These are phyloP conservation scores for Murraya koenigii DNA, from an alignment of 345 rosid species.

Conservation along the genomic window DNA sequence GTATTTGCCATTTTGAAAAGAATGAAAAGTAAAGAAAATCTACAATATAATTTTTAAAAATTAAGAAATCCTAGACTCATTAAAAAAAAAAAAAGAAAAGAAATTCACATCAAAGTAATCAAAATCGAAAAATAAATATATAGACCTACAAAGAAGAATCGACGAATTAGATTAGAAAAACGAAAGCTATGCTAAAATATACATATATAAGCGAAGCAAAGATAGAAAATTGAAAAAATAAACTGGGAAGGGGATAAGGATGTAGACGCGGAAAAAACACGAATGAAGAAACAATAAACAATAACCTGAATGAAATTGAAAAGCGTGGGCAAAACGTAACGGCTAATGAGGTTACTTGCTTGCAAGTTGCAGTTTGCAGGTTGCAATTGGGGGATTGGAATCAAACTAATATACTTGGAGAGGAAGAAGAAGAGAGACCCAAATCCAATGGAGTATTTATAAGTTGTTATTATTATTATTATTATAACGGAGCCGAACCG, in stretches of 20 bases:
- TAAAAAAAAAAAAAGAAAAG: background rate
- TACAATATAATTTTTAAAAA: background rate
- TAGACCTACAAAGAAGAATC: background rate
- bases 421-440: background rate
- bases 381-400: background rate
- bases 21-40: background rate
- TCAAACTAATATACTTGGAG: background rate
- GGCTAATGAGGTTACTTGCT: background rate
- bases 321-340: background rate
- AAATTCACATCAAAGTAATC: background rate
- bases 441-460: background rate
- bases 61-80: background rate
- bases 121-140: background rate
- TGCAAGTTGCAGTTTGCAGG: background rate
- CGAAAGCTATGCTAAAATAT: background rate
- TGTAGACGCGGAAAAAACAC: background rate
- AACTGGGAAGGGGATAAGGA: background rate
- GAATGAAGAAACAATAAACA: background rate
- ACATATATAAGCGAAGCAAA: background rate
- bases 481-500: slow-evolving; percentile 7
- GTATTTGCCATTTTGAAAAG: background rate
- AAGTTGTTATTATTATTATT: background rate
- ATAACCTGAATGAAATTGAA: background rate
- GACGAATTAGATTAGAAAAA: background rate
- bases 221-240: background rate